Evolutionary conservation across 208 protist genomes (phyloP).

Genomic region (Crithidia sp.): DNA sequence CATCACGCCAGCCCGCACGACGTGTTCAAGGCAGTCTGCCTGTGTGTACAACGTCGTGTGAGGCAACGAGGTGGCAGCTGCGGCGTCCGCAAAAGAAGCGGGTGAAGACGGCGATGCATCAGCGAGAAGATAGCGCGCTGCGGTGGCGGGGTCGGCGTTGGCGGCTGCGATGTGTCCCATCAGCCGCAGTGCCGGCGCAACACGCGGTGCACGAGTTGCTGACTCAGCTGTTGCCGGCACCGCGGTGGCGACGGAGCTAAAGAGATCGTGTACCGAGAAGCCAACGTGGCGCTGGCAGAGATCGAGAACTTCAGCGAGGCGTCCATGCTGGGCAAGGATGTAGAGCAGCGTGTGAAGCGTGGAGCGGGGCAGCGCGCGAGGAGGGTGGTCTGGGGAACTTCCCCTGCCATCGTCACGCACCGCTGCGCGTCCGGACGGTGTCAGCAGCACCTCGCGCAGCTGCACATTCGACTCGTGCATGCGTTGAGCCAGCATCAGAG

Average conservation of each 20-base stretch:
- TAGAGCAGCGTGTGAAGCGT: slow-evolving; percentile 45
- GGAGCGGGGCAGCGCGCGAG: slow-evolving; percentile 7
- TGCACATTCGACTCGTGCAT: slow-evolving; percentile 28
- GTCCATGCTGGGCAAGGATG: slow-evolving; percentile 73
- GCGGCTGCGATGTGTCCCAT: slow-evolving; percentile 26
- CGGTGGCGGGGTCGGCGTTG: slow-evolving; percentile 20
- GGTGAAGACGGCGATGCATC: background rate
- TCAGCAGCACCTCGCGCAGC: background rate
- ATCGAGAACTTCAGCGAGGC: slow-evolving; percentile 22
- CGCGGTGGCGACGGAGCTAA: background rate
- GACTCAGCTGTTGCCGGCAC: background rate
- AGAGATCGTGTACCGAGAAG: background rate
- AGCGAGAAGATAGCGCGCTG: background rate
- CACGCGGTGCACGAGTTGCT: too few species aligned
- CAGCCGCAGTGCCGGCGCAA: background rate
- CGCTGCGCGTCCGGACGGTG: background rate
- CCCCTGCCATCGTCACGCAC: background rate
- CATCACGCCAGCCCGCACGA: slow-evolving; percentile 50
- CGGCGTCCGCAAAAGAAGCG: background rate
- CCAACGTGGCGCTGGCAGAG: background rate
- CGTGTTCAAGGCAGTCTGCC: slow-evolving; percentile 24
- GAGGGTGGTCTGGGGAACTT: background rate
- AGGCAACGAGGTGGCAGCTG: background rate
- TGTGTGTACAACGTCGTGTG: background rate
- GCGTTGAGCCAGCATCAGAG: slow-evolving; percentile 14